Base-by-base conservation (phyloP, 1,284 basidiomycete species). In the Microbotryum violaceum region DNA sequence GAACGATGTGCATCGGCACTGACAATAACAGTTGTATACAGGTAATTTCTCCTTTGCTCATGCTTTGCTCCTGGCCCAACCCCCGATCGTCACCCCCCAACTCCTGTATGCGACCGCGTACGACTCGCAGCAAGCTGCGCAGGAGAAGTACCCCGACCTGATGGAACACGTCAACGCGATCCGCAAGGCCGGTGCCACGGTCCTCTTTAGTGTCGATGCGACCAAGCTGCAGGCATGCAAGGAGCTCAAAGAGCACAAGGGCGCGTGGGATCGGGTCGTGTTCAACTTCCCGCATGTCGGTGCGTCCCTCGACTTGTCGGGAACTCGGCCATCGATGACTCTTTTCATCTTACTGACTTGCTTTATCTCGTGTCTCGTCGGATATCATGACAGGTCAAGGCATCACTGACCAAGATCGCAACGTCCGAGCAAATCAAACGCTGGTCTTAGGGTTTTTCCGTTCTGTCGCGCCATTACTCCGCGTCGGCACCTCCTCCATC, bases 211-310 rank as follows among this genome's bases (percentile, higher is more conserved):
- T 7, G 82, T 97, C 14, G 94, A 98, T 75, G 93, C 87, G 1
- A 79, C 83, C 3, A 86, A 82, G 67, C 77, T 88, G 16, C 86
- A 90, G 63, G 88, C 87, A 72, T 82, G 83, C 61, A 83, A 85
- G 66, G 83, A 80, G 47, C 75, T 75, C 57, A 76, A 70, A 57
- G 74, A 71, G 46, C 59, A 57, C 52, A 53, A 69, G 79, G 80
- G 54, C 74, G 79, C 77, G 64, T 86, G 88, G 82, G 86, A 91
- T 79, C 83, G 76, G 58, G 82, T 97, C 61, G 85, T 91, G 25
- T 97, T 91, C 84, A 97, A 97, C 74, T 98, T 97, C 71, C 94
- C 94, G 56, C 94, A 98, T 78, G 88, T 88, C 70, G 93, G 93
- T 87, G 71, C 70, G 82, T 77, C 18, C 25, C 49, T 50, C 37